Evolutionary conservation across 169 alveolate species (phyloP).

Genomic region (Toxoplasma gondii): DNA sequence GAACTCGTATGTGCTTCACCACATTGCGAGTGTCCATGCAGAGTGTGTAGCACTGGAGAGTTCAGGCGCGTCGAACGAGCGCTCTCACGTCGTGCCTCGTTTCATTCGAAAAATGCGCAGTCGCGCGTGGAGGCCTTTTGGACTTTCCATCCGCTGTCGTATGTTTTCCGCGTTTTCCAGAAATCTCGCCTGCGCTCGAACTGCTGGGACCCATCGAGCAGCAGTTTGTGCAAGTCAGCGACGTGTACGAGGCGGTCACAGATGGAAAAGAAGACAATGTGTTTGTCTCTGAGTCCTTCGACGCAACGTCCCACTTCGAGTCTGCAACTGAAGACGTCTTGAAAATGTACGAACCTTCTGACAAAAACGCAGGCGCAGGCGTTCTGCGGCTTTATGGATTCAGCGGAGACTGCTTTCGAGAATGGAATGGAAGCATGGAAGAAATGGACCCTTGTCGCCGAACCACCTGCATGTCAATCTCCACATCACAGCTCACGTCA

Average conservation of each 20-base stretch:
- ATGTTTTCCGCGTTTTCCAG: conserved; percentile 57
- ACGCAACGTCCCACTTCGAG: conserved; percentile 98
- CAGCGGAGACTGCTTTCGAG: neutral
- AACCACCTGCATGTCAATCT: too few relatives aligned
- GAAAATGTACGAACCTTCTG: conserved; percentile 74
- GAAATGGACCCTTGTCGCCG: neutral
- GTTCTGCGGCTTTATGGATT: neutral
- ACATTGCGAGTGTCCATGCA: too few relatives aligned
- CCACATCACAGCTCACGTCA: too few relatives aligned
- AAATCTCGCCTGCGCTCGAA: conserved; percentile 93
- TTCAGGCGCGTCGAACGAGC: too few relatives aligned
- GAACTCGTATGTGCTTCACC: too few relatives aligned
- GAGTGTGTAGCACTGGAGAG: too few relatives aligned
- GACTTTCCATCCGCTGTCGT: too few relatives aligned
- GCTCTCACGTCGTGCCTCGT: too few relatives aligned
- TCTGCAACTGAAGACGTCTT: conserved; percentile 95
- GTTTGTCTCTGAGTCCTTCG: conserved; percentile 93
- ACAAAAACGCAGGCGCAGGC: too few relatives aligned
- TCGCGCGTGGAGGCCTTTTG: too few relatives aligned
- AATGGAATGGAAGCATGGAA: too few relatives aligned
- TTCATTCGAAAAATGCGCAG: too few relatives aligned
- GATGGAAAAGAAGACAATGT: conserved; percentile 52
- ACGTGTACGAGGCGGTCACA: conserved; percentile 67
- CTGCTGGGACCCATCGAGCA: conserved; percentile 94
- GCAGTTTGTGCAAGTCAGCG: conserved; percentile 89